Evolutionary conservation across 257 asterid species (phyloP).

Genomic region (Capsicum rhomboideum): DNA sequence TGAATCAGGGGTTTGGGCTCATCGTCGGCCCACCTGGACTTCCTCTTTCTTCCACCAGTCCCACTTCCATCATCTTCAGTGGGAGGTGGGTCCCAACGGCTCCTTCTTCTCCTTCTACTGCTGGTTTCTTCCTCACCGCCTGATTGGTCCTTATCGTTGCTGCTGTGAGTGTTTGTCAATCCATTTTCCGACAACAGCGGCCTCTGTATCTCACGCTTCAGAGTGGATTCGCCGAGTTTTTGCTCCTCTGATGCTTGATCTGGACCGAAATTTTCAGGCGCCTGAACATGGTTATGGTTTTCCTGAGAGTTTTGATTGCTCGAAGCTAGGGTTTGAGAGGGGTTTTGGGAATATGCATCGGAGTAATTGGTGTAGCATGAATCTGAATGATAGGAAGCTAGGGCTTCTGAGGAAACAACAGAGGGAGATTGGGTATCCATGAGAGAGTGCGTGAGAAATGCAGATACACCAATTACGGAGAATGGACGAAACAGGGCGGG

Average conservation of each 20-base stretch:
- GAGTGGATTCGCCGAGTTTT: slow-evolving; percentile 13
- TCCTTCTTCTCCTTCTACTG: slow-evolving; percentile 62
- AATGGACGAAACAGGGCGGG: background rate
- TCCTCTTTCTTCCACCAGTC: slow-evolving; percentile 53
- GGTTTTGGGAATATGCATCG: slow-evolving; percentile 7
- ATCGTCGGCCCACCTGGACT: slow-evolving; percentile 94
- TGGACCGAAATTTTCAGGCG: too few relatives aligned
- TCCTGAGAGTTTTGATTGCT: background rate
- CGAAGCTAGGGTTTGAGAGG: slow-evolving; percentile 41
- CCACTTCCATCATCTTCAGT: slow-evolving; percentile 35
- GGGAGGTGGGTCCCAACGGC: slow-evolving; percentile 91
- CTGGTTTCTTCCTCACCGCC: slow-evolving; percentile 91
- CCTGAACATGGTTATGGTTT: background rate
- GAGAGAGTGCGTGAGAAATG: background rate
- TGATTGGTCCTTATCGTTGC: slow-evolving; percentile 68
- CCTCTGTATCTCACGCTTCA: slow-evolving; percentile 17
- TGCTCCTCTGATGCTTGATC: slow-evolving; percentile 1
- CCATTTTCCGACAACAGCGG: slow-evolving; percentile 58
- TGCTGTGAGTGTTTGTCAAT: slow-evolving; percentile 57
- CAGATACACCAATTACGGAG: background rate
- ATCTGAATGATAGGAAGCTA: background rate
- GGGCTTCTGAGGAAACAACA: slow-evolving; percentile 15
- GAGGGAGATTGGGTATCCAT: slow-evolving; percentile 42
- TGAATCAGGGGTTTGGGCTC: slow-evolving; percentile 72
- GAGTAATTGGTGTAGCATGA: background rate